A percentile compares a stretch with the other conserved stretches of the same genome.
Conservation (phyloP, 495 filamentous ascomycete species). For the Aspergillus hancockii region DNA sequence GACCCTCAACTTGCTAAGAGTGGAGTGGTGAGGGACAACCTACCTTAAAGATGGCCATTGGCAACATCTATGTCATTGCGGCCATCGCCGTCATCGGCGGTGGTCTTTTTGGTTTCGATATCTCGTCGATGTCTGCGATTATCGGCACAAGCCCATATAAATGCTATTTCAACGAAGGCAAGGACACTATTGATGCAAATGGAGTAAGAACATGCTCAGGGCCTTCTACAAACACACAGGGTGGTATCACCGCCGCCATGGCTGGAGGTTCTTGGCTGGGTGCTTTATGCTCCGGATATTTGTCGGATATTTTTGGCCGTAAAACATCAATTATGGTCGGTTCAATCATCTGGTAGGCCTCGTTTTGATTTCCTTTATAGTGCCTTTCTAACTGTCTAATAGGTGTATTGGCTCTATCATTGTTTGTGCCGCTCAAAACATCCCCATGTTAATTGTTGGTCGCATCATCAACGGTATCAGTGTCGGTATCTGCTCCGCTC, state of each 20-base stretch:
- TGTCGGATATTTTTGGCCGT: constrained; percentile 68
- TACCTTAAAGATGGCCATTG: constrained; percentile 34
- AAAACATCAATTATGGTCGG: constrained; percentile 67
- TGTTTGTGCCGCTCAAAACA: constrained; percentile 69
- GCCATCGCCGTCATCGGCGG: constrained; percentile 77
- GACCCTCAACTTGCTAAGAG: not conserved
- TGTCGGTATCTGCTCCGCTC: constrained; percentile 77
- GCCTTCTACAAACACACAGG: constrained; percentile 49
- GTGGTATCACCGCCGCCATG: constrained; percentile 71
- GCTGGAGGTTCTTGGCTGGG: constrained; percentile 75
- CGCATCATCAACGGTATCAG: constrained; percentile 76
- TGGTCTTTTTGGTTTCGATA: constrained; percentile 81
- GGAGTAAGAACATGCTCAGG: constrained; percentile 42
- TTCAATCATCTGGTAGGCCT: constrained; percentile 59
- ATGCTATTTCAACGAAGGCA: constrained; percentile 63
- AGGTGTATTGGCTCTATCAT: constrained; percentile 67
- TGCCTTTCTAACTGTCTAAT: constrained; percentile 11
- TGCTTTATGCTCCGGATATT: constrained; percentile 63
- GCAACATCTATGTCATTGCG: constrained; percentile 74
- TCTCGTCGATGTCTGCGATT: constrained; percentile 79
- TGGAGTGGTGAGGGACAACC: constrained; percentile 2
- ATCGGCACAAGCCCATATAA: constrained; percentile 58
- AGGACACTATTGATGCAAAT: constrained; percentile 25
- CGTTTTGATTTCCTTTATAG: not conserved
- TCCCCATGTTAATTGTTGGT: constrained; percentile 71